Conservation (phyloP, 2,329 filamentous ascomycete genomes). For the Nothophoma quercina region DNA sequence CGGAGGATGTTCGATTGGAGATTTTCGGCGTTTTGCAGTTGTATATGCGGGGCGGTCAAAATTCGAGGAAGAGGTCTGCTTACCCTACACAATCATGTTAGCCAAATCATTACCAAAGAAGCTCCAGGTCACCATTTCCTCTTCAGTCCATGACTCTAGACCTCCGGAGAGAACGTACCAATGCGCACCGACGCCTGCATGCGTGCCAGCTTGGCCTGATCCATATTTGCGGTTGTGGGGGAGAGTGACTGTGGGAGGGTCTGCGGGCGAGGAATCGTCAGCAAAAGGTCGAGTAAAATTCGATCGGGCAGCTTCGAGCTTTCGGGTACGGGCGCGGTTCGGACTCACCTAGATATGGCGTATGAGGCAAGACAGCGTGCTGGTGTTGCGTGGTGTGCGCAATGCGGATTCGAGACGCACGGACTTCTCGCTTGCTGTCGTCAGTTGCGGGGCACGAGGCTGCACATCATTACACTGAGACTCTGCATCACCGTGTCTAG, state of each 20-base stretch:
- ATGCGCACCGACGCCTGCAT: slow-evolving; percentile 55
- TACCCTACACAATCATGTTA: slow-evolving; percentile 42
- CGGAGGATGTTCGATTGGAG: not conserved
- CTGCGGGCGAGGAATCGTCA: slow-evolving; percentile 29
- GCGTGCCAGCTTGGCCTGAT: slow-evolving; percentile 55
- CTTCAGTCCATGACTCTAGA: not conserved
- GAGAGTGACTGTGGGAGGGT: slow-evolving; percentile 30
- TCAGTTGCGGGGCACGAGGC: slow-evolving; percentile 19
- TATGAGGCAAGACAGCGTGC: slow-evolving; percentile 31
- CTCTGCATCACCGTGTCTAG: not conserved
- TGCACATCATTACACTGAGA: not conserved
- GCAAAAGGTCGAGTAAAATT: slow-evolving; percentile 24
- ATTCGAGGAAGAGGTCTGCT: slow-evolving; percentile 33
- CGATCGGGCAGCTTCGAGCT: slow-evolving; percentile 9
- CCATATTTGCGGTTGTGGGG: slow-evolving; percentile 51
- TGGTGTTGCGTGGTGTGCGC: slow-evolving; percentile 29
- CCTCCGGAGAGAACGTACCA: slow-evolving; percentile 43
- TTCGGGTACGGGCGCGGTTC: slow-evolving; percentile 17
- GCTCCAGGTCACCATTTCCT: slow-evolving; percentile 9
- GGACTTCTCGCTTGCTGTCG: slow-evolving; percentile 22
- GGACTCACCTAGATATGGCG: slow-evolving; percentile 38
- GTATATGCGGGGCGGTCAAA: slow-evolving; percentile 30
- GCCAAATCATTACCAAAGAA: slow-evolving; percentile 23
- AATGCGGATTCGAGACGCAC: slow-evolving; percentile 29
- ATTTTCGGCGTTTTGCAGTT: slow-evolving; percentile 13